These are phyloP conservation scores for Solanum hybrid DNA, from an alignment of 305 asterid genomes.

Conservation along the genomic window DNA sequence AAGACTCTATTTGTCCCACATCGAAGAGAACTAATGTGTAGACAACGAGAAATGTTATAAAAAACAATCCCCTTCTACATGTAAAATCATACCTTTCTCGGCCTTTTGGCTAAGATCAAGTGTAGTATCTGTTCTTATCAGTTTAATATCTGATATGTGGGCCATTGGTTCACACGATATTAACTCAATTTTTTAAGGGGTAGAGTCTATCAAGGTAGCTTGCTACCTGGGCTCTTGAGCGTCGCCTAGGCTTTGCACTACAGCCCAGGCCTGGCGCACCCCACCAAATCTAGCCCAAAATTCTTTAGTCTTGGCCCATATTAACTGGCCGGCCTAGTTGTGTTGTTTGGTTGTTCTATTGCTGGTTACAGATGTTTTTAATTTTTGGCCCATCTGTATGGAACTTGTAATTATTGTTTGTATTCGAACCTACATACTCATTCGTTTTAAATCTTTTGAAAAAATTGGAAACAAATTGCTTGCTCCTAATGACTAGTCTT, in stretches of 20 bases:
- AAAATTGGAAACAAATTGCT: neutral
- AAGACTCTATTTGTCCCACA: neutral
- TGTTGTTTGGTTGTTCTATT: too few relatives aligned
- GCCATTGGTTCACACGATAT: neutral
- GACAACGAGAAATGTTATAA: neutral
- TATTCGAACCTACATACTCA: too few relatives aligned
- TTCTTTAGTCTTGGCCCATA: neutral
- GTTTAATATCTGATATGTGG: neutral
- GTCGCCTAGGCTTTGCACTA: neutral
- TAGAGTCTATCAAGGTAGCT: neutral
- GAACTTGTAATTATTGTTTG: neutral
- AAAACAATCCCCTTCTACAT: accelerated
- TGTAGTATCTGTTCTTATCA: neutral
- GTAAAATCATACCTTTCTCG: conserved; percentile 35
- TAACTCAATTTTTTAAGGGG: neutral
- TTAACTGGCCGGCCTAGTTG: too few relatives aligned
- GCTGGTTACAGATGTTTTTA: neutral
- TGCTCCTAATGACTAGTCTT: neutral
- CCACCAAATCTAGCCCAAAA: neutral
- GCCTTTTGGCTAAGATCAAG: conserved; percentile 31
- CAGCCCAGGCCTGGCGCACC: neutral
- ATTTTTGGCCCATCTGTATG: neutral
- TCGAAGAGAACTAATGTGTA: neutral
- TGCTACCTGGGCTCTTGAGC: neutral
- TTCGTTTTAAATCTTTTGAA: too few relatives aligned